phyloP scores from a whole-genome alignment of 768 basidiomycete species.

The Xerocomellus chrysenteron region DNA sequence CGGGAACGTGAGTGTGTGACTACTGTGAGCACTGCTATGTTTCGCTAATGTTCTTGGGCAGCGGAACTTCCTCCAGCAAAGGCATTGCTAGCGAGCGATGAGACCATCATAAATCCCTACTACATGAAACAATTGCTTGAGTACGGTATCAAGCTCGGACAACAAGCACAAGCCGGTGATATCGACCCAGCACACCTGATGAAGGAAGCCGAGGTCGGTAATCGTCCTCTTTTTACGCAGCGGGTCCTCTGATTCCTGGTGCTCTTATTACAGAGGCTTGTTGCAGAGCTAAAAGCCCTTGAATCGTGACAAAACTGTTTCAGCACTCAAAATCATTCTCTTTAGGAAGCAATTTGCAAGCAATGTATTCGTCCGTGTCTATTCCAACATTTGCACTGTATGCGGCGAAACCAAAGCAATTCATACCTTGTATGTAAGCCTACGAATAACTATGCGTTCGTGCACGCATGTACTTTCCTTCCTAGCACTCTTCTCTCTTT shows the following conservation, averaged over 20 bases:
- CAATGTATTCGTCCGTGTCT: conserved; percentile 29
- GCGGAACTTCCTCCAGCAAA: conserved; percentile 33
- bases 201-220: conserved; percentile 57
- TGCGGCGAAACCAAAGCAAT: conserved; percentile 25
- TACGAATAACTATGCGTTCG: conserved; percentile 20
- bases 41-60: conserved; percentile 7
- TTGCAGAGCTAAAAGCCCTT: conserved; percentile 58
- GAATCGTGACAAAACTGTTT: conserved; percentile 32
- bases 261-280: conserved; percentile 48
- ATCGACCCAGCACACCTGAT: conserved; percentile 48
- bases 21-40: background rate
- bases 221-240: background rate
- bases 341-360: conserved; percentile 18
- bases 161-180: conserved; percentile 35
- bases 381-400: conserved; percentile 28
- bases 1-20: conserved; percentile 32
- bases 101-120: conserved; percentile 74
- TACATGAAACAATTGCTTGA: conserved; percentile 75
- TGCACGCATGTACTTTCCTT: conserved; percentile 24
- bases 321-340: background rate
- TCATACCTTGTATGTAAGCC: conserved; percentile 31
- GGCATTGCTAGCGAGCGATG: conserved; percentile 43
- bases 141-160: conserved; percentile 68
- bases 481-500: conserved; percentile 18
- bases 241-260: background rate